Evolutionary conservation across 2,329 filamentous ascomycete species (phyloP), one percentile per base, ranked within the genome.

Genomic region (Paraconiothyrium sp.): DNA sequence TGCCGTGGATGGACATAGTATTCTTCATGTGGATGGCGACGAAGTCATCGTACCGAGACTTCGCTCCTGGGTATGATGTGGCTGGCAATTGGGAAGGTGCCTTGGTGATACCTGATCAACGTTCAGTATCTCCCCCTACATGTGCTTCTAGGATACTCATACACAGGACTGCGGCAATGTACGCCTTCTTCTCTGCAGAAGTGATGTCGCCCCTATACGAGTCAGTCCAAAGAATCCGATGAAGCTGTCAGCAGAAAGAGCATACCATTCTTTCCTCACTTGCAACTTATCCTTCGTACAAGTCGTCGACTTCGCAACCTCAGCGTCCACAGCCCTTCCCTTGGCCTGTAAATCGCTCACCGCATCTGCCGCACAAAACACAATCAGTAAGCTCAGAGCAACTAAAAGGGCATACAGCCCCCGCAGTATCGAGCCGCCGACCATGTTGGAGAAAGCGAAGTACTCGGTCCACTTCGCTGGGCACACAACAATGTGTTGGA

Each of bases 131-230:
- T 13, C 22, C 3, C 9, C 51, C 46, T 11, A 27, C 30, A 37
- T 66, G 50, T 51, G 4, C 8, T 6, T 7, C 9, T 46, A 37
- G 39, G 46, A 13, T 34, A 24, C 0, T 46, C 59, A 20, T 57
- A 70, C 77, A 80, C 50, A 74, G 65, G 0, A 80, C 77, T 10
- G 77, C 77, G 30, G 67, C 67, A 47, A 79, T 78, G 62, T 80
- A 80, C 7, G 73, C 72, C 55, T 72, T 75, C 65, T 72, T 78
- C 27, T 78, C 71, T 1, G 62, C 59, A 8, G 67, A 61, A 35
- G 70, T 64, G 30, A 75, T 70, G 27, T 72, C 68, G 32, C 72
- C 68, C 75, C 75, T 78, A 47, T 20, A 11, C 1, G 16, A 34
- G 10, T 47, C 22, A 20, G 44, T 68, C 30, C 67, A 60, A 34